Evolutionary conservation across 331 rosid species (phyloP).

Genomic region (Arachis monticola): DNA sequence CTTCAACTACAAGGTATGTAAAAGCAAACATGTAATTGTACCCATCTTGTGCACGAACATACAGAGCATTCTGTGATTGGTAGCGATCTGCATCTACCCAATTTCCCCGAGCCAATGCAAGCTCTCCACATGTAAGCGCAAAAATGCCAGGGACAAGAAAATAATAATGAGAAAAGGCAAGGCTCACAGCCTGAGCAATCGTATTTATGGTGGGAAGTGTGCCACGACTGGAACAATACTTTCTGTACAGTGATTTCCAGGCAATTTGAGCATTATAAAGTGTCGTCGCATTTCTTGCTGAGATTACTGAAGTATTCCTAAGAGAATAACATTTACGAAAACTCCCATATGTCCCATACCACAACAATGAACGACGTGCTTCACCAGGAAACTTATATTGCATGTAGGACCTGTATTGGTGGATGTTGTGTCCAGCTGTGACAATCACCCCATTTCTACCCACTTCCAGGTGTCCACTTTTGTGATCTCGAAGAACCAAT

Average conservation of each 20-base stretch:
- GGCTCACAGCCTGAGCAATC: constrained; percentile 88
- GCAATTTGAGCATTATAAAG: constrained; percentile 62
- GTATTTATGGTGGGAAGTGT: constrained; percentile 59
- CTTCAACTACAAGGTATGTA: constrained; percentile 61
- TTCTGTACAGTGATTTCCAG: constrained; percentile 64
- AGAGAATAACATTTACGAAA: constrained; percentile 36
- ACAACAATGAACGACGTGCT: constrained; percentile 48
- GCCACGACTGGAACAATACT: constrained; percentile 44
- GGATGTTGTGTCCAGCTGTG: constrained; percentile 55
- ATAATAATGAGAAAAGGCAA: constrained; percentile 76
- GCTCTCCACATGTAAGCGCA: constrained; percentile 74
- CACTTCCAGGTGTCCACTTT: constrained; percentile 47
- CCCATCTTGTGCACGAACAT: constrained; percentile 79
- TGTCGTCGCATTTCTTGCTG: constrained; percentile 50
- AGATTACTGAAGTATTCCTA: constrained; percentile 49
- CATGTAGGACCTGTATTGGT: constrained; percentile 51
- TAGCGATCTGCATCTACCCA: constrained; percentile 52
- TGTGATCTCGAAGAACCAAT: constrained; percentile 49
- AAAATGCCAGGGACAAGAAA: constrained; percentile 80
- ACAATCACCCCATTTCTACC: constrained; percentile 56
- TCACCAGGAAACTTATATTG: constrained; percentile 49
- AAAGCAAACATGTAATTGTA: constrained; percentile 59
- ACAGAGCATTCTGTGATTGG: constrained; percentile 59
- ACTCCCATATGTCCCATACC: constrained; percentile 49
- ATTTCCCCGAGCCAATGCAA: constrained; percentile 72